Evolutionary conservation across 306 rosid genomes (phyloP), one percentile per base, ranked within the genome.

Genomic region (Ammopiptanthus mongolicus): DNA sequence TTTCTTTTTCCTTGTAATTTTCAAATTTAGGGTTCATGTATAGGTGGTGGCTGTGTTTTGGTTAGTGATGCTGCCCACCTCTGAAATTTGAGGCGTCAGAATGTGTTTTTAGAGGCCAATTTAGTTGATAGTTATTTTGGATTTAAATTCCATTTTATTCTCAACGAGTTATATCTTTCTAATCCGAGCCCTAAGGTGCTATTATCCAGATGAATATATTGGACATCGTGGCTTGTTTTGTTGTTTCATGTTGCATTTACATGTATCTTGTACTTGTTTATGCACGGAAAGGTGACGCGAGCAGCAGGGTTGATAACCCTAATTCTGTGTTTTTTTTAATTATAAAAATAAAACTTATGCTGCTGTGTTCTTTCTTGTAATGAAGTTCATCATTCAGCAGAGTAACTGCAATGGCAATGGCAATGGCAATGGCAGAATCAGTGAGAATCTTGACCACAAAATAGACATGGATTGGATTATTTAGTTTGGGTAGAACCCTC

Each of bases 41-140:
- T 80, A 55, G 88, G 91, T 81, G 89, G 98, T 74, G 91, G 93
- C 97, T 87, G 89, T 90, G 91, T 89, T 89, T 88, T 91, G 91
- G 82, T 87, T 87, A 94, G 97, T 81, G 84, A 84, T 85, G 89
- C 83, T 86, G 47, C 85, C 96, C 98, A 87, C 96, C 90, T 89
- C 77, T 80, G 79, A 82, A 75, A 79, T 84, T 87, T 83, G 96
- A 93, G 96, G 79, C 88, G 90, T 90, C 89, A 77, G 90, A 77
- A 84, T 86, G 87, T 78, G 86, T 70, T 81, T 82, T 78, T 86
- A 86, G 91, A 74, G 89, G 87, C 88, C 73, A 87, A 88, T 86
- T 74, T 78, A 85, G 88, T 72, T 72, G 75, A 59, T 75, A 74
- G 84, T 87, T 80, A 80, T 87, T 85, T 80, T 71, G 82, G 76